These are phyloP conservation scores for Paraphoma chrysanthemicola DNA, from an alignment of 2,329 filamentous ascomycete genomes.

Conservation along the genomic window DNA sequence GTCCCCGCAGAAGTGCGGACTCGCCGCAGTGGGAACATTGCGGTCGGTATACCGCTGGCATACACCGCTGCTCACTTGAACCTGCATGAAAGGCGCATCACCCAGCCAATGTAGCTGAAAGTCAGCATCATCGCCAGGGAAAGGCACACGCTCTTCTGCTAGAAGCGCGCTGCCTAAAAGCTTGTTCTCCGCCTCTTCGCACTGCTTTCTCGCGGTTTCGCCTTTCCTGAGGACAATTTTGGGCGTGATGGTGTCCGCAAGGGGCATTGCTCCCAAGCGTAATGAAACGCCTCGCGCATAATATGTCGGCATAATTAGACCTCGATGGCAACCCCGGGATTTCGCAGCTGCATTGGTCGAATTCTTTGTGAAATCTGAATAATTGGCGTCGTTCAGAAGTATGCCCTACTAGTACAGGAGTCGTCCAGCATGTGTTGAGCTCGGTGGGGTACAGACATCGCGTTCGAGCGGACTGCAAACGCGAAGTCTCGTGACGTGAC, in stretches of 20 bases:
- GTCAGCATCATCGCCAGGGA: conserved; percentile 29
- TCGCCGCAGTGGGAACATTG: background rate
- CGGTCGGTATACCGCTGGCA: background rate
- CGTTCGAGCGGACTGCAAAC: conserved; percentile 6
- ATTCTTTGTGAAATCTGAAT: too few species aligned
- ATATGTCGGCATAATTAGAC: conserved; percentile 40
- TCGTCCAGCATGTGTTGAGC: conserved; percentile 5
- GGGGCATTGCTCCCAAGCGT: conserved; percentile 29
- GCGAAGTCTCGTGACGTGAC: conserved; percentile 21
- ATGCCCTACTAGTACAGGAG: background rate
- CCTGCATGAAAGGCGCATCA: conserved; percentile 42
- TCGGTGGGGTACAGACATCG: conserved; percentile 1
- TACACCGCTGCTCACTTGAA: conserved; percentile 18
- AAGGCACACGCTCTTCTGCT: conserved; percentile 30
- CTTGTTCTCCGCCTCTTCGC: conserved; percentile 26
- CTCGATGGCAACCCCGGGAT: too few species aligned
- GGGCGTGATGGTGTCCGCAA: conserved; percentile 35
- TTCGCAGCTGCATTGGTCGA: background rate
- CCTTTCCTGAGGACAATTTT: conserved; percentile 30
- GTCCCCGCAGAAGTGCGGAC: background rate
- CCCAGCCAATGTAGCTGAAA: conserved; percentile 39
- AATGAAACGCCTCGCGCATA: conserved; percentile 33
- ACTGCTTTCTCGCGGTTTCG: conserved; percentile 23
- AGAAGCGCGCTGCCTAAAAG: conserved; percentile 28
- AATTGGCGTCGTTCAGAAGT: too few species aligned